phyloP scores from a whole-genome alignment of 805 yeast species.

The Wickerhamia fluorescens region DNA sequence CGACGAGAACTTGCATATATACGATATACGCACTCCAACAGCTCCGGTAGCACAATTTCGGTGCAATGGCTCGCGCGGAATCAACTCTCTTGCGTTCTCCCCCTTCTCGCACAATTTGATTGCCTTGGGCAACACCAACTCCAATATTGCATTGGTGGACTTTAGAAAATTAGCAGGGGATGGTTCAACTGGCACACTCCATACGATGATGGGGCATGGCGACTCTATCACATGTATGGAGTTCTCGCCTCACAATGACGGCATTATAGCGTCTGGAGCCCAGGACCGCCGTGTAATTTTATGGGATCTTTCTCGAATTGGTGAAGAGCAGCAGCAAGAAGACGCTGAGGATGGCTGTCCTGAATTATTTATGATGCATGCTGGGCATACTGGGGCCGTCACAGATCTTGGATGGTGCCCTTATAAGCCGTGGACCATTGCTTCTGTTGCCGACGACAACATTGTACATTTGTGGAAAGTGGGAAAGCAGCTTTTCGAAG shows the following conservation, averaged over 20 bases:
- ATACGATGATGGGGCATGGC: conserved; percentile 76
- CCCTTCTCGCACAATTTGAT: conserved; percentile 51
- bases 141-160: conserved; percentile 62
- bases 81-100: conserved; percentile 63
- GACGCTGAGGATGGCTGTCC: conserved; percentile 91
- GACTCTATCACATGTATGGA: conserved; percentile 65
- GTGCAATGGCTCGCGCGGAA: conserved; percentile 25
- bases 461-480: conserved; percentile 56
- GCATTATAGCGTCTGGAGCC: conserved; percentile 69
- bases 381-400: conserved; percentile 78
- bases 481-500: conserved; percentile 20
- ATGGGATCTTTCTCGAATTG: conserved; percentile 77
- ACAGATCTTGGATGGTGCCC: conserved; percentile 69
- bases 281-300: conserved; percentile 70
- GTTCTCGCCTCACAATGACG: conserved; percentile 74
- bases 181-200: conserved; percentile 36
- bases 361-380: conserved; percentile 85
- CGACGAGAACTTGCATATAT: conserved; percentile 48
- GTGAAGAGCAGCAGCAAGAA: conserved; percentile 78
- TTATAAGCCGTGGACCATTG: conserved; percentile 69
- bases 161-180: conserved; percentile 37
- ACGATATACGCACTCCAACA: conserved; percentile 41
- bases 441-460: conserved; percentile 56
- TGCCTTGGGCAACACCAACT: conserved; percentile 66
- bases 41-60: conserved; percentile 11